A percentile compares a stretch with the other conserved stretches of the same genome.
Conservation (phyloP, 768 basidiomycete species). For the Heimioporus sp. region DNA sequence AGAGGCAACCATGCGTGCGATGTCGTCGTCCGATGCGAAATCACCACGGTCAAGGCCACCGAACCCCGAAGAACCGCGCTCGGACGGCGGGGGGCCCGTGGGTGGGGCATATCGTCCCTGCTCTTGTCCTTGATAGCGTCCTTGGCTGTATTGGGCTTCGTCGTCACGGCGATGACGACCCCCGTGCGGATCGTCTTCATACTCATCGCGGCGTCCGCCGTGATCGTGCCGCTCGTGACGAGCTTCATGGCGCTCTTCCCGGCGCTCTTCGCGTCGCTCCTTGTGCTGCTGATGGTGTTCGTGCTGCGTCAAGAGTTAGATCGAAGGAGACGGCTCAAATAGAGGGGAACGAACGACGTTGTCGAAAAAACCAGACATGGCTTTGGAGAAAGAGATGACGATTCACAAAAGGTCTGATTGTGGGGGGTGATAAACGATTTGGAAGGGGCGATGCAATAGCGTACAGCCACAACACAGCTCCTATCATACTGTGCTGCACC, state of each 20-base stretch:
- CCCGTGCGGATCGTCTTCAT: neutral
- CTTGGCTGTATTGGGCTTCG: neutral
- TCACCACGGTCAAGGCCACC: conserved; percentile 22
- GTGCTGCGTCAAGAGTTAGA: neutral
- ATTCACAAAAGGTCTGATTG: neutral
- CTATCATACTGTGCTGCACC: neutral
- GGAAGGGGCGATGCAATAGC: neutral
- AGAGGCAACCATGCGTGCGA: conserved; percentile 16
- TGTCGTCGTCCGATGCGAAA: conserved; percentile 30
- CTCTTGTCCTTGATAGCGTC: neutral
- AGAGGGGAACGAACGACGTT: neutral
- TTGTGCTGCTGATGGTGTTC: conserved; percentile 6
- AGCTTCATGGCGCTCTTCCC: conserved; percentile 9
- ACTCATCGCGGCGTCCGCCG: neutral
- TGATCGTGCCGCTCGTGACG: conserved; percentile 5
- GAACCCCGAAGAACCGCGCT: neutral
- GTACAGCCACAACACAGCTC: neutral
- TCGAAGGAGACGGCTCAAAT: neutral
- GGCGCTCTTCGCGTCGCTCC: conserved; percentile 12
- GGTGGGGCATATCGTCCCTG: neutral
- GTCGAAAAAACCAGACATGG: conserved; percentile 14
- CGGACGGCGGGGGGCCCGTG: neutral
- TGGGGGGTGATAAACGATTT: neutral
- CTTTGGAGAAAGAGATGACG: too few species aligned
- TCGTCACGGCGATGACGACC: conserved; percentile 1